A percentile compares a stretch with the other conserved stretches of the same genome.
Evolutionary conservation across 805 yeast genomes (phyloP).

Genomic region (Tetrapisispora phaffii): DNA sequence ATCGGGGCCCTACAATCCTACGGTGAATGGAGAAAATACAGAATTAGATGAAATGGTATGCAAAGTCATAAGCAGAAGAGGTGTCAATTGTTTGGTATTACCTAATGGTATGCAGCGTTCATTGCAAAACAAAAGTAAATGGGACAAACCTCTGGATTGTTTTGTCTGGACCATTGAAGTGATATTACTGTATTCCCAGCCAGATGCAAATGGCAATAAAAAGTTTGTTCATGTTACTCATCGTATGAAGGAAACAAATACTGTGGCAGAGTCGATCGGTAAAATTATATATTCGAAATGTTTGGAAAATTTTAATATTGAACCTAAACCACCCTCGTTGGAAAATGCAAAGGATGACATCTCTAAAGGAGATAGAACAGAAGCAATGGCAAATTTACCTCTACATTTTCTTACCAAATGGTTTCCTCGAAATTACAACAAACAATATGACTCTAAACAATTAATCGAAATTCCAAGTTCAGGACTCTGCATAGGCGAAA

Average conservation of each 20-base stretch:
- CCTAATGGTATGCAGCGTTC: conserved; percentile 73
- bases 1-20: background rate
- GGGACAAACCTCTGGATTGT: conserved; percentile 50
- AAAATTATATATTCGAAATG: conserved; percentile 23
- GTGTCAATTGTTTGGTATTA: conserved; percentile 50
- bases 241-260: conserved; percentile 28
- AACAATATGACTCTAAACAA: conserved; percentile 28
- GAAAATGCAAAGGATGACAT: background rate
- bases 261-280: conserved; percentile 26
- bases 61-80: conserved; percentile 39
- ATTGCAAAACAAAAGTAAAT: conserved; percentile 52
- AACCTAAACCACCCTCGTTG: background rate
- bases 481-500: conserved; percentile 35
- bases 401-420: conserved; percentile 21
- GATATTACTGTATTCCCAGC: conserved; percentile 30
- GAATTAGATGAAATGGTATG: conserved; percentile 11
- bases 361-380: conserved; percentile 12
- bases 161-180: conserved; percentile 80
- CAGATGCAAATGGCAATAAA: conserved; percentile 4
- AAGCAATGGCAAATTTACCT: conserved; percentile 7
- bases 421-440: conserved; percentile 27
- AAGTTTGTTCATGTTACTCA: conserved; percentile 31
- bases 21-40: background rate
- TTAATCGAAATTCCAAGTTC: conserved; percentile 32
- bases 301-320: conserved; percentile 11